phyloP scores from a whole-genome alignment of 108 stramenopile genomes.

The Phaeodactylum tricornutum region DNA sequence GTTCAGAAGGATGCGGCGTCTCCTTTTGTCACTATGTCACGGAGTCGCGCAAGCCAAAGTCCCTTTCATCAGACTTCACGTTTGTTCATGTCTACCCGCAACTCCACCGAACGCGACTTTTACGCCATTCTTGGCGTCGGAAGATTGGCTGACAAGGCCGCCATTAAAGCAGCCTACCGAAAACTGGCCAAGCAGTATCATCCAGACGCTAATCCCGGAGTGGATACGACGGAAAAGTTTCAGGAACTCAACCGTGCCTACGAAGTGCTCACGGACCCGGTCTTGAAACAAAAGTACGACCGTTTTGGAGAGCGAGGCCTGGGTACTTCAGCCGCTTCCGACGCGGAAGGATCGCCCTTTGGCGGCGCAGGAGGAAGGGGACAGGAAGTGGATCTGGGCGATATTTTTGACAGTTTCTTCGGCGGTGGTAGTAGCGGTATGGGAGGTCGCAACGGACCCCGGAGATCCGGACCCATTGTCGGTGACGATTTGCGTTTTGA shows the following conservation, averaged over 20 bases:
- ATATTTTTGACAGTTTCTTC: conserved; percentile 94
- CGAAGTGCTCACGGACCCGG: conserved; percentile 83
- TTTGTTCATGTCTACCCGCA: conserved; percentile 63
- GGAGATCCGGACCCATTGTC: conserved; percentile 57
- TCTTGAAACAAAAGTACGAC: conserved; percentile 79
- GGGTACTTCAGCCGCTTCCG: conserved; percentile 49
- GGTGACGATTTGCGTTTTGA: conserved; percentile 91
- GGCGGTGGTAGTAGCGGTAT: conserved; percentile 54
- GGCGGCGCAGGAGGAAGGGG: conserved; percentile 71
- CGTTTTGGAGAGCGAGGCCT: conserved; percentile 82
- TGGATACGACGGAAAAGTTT: conserved; percentile 69
- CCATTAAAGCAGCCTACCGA: conserved; percentile 82
- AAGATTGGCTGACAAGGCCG: conserved; percentile 49
- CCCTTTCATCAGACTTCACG: conserved; percentile 24
- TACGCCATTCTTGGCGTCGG: conserved; percentile 68
- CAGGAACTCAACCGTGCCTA: conserved; percentile 86
- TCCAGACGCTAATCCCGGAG: conserved; percentile 69
- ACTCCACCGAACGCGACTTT: conserved; percentile 50
- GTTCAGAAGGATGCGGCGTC: no score
- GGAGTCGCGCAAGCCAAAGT: no score
- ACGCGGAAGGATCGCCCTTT: conserved; percentile 27
- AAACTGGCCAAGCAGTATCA: conserved; percentile 75
- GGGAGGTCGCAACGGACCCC: conserved; percentile 39
- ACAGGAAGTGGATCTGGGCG: conserved; percentile 89
- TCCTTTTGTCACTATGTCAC: no score